Base-by-base conservation (phyloP, 1,284 basidiomycete genomes). In the Cutaneotrichosporon sp. region DNA sequence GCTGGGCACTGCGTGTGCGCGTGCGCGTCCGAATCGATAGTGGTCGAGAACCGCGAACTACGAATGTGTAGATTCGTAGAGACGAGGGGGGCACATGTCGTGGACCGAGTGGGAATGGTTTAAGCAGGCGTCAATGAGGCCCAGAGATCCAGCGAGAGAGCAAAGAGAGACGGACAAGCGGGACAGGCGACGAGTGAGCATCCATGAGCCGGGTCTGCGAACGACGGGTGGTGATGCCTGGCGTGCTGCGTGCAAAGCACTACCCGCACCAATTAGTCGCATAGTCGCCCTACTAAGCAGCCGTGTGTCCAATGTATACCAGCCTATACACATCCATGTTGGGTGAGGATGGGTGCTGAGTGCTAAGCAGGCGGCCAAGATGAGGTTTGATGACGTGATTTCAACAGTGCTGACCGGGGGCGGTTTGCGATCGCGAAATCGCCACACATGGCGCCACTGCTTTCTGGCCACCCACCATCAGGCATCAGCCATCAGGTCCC, bases 321-420 rank as follows among this genome's bases (percentile, higher is more conserved):
- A 24, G 47, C 16, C 47, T 27, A 27, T 31, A 16, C 20, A 50
- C 16, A 6, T n/a, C n/a, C n/a, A n/a, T n/a, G n/a, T n/a, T n/a
- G n/a, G n/a, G n/a, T n/a, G n/a, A n/a, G n/a, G n/a, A n/a, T n/a
- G n/a, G n/a, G 47, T 31, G 18, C 25, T 9, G 10, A 14, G 8
- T 25, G 18, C 47, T n/a, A 3, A 50, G 25, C 14, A 10, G 25
- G 16, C 16, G 9, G 38, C 9, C 25, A 24, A 31, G 36, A 58
- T 58, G 56, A 58, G 56, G 38, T 43, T 52, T 51, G 56, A 58
- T 58, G 56, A 52, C 56, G 56, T 58, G 56, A 42, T 58, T 45
- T 38, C 27, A n/a, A 31, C 47, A 16, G 45, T 52, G 50, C 20
- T 33, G n/a, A 3, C 29, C 9, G 31, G n/a, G 50, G 27, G 45